Evolutionary conservation across 2,329 filamentous ascomycete genomes (phyloP), one percentile per base, ranked within the genome.

Genomic region (Cercospora sp.): DNA sequence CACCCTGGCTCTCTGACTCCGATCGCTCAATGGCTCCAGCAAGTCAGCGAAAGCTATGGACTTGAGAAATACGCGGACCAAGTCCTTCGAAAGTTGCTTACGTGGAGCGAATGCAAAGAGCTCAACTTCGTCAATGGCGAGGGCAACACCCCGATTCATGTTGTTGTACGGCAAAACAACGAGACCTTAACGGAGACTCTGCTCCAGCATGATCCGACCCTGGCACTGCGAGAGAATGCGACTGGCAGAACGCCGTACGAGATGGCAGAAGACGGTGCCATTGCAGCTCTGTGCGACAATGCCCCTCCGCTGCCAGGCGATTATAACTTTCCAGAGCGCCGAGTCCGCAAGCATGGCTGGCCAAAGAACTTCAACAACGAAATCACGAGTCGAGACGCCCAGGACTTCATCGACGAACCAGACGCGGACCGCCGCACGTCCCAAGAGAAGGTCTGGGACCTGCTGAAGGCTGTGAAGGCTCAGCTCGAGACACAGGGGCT

Each of bases 191-290:
- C 81, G 61, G 77, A 91, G 13, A 79, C 91, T 4, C 77, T 83
- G 64, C 79, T 93, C 10, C 80, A 85, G 9, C 81, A 81, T 71
- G 83, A 86, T 18, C 86, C 89, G 0, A 82, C 83, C 28, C 81
- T 93, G 1, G 80, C 93, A 0, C 84, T 87, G 72, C 86, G 89
- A 23, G 92, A 95, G 77, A 94, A 94, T 72, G 87, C 91, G 0
- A 91, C 91, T 0, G 92, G 92, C 1, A 85, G 87, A 16, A 95
- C 91, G 0, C 90, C 92, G 0, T 83, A 85, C 30, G 91, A 95
- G 73, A 79, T 91, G 60, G 87, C 89, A 0, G 81, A 86, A 61
- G 88, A 91, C 63, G 77, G 79, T 1, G 84, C 84, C 68, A 79
- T 86, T 2, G 78, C 80, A 2, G 36, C 23, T 1, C 20, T 59